Percentiles rank a stretch among this genome's conserved stretches.
Conservation (phyloP, 2,329 filamentous ascomycete genomes). For the Exserohilum turcica region DNA sequence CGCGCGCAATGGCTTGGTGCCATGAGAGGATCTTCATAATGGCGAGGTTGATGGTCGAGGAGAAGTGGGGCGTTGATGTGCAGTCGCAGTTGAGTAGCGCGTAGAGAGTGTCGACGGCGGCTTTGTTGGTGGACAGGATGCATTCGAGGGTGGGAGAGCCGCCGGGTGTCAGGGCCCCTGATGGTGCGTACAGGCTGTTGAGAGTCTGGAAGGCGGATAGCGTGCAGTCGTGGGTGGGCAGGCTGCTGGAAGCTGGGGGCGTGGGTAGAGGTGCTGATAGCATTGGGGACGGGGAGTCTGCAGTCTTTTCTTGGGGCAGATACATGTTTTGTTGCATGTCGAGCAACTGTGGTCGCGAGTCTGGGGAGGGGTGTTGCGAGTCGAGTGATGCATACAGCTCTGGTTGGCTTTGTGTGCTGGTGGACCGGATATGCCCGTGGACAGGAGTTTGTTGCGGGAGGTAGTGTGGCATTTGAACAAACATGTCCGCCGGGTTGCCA, state of each 20-base stretch:
- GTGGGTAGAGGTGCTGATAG: constrained; percentile 37
- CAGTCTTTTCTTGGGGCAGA: constrained; percentile 28
- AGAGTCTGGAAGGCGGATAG: constrained; percentile 44
- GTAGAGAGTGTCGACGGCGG: constrained; percentile 42
- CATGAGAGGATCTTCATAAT: constrained; percentile 46
- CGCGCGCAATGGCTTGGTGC: constrained; percentile 44
- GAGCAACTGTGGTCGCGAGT: constrained; percentile 32
- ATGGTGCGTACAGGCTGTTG: constrained; percentile 42
- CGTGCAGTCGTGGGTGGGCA: constrained; percentile 42
- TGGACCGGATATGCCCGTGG: constrained; percentile 32
- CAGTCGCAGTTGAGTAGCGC: constrained; percentile 42
- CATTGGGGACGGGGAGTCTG: constrained; percentile 33
- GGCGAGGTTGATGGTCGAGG: constrained; percentile 43
- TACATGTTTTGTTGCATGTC: constrained; percentile 32
- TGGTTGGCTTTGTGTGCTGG: constrained; percentile 41
- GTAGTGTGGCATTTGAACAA: constrained; percentile 35
- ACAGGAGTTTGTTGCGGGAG: constrained; percentile 26
- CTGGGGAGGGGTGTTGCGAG: constrained; percentile 28
- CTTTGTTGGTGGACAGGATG: constrained; percentile 41
- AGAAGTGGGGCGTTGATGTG: constrained; percentile 45
- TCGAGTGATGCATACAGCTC: constrained; percentile 38
- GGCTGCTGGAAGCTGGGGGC: constrained; percentile 29
- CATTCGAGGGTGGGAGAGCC: constrained; percentile 39
- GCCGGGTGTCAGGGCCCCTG: constrained; percentile 29
- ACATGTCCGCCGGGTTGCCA: constrained; percentile 33